These are phyloP conservation scores for Stephanodiscus triporus DNA, from an alignment of 108 stramenopile genomes.

Conservation along the genomic window DNA sequence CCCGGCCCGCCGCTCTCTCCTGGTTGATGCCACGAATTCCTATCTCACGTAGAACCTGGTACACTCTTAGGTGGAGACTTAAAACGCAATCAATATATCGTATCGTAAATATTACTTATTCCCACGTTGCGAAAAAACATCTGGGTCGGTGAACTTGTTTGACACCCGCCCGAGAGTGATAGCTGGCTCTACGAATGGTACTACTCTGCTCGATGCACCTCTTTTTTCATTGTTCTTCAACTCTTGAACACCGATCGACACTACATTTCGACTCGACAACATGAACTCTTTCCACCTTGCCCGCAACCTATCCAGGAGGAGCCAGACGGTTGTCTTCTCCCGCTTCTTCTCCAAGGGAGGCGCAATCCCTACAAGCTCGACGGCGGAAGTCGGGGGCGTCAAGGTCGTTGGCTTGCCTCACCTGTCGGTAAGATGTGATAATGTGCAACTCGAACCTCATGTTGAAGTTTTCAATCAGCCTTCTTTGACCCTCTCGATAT, in stretches of 20 bases:
- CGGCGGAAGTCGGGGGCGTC: constrained; percentile 24
- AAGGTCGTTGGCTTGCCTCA: constrained; percentile 37
- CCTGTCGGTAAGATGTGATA: constrained; percentile 26
- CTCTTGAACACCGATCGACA: background rate
- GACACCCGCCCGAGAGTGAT: no score
- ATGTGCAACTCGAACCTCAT: background rate
- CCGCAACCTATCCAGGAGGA: constrained; percentile 18
- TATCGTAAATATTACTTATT: no score
- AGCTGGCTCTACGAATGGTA: no score
- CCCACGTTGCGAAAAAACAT: no score
- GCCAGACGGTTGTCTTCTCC: constrained; percentile 17
- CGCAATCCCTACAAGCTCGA: constrained; percentile 27
- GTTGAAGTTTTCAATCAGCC: background rate
- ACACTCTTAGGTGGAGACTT: no score
- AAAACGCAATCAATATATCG: no score
- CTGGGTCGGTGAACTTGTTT: no score
- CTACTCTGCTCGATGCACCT: no score
- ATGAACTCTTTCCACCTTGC: constrained; percentile 42
- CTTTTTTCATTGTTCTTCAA: background rate
- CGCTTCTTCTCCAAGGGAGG: constrained; percentile 36
- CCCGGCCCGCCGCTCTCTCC: no score
- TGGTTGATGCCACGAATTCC: no score
- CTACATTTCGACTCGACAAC: background rate
- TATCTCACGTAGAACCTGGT: no score
- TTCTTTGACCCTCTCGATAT: background rate